Base-by-base conservation (phyloP, 768 basidiomycete genomes). In the Fomitopsis pulvina region DNA sequence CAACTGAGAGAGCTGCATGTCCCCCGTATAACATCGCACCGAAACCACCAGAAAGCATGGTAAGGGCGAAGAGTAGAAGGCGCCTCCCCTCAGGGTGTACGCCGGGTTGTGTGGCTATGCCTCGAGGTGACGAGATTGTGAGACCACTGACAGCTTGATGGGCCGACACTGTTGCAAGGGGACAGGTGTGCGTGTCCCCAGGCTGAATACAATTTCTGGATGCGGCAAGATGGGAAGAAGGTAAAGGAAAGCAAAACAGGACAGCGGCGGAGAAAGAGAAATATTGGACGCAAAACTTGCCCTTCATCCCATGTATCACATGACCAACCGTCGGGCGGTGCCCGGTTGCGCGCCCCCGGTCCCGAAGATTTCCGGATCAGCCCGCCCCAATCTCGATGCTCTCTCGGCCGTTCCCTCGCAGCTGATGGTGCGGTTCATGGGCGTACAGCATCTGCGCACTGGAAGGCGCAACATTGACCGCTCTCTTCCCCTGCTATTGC, bases 11-110 rank as follows among this genome's bases (percentile, higher is more conserved):
- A 56, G 74, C 65, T 57, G 79, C 68, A 18, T 78, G 77, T 34
- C 71, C 74, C 64, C 74, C 77, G 58, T 80, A 68, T 40, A 82
- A 77, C 64, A 85, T 70, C 52, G 83, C 68, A 56, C 77, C 74
- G 55, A 85, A 66, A 45, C 77, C 78, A 62, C 78, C 80, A 51
- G 85, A 69, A 64, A 80, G 81, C 64, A 85, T 66, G 71, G 74
- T 73, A 81, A 84, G 84, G 68, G 79, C 67, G 62, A 81, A 68
- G 53, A 81, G 68, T 52, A 79, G 61, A 55, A 70, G 63, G 66
- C 69, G 69, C 63, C 74, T 71, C 67, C 72, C 54, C 58, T 58
- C 55, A 62, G 70, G 51, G 34, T 48, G 46, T 38, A 43, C 40
- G 48, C 54, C 44, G 57, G 48, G 37, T 27, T 53, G 51, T 47